Conservation (phyloP, 1,139 yeast genomes). For the Magnusiomyces clavatus region DNA sequence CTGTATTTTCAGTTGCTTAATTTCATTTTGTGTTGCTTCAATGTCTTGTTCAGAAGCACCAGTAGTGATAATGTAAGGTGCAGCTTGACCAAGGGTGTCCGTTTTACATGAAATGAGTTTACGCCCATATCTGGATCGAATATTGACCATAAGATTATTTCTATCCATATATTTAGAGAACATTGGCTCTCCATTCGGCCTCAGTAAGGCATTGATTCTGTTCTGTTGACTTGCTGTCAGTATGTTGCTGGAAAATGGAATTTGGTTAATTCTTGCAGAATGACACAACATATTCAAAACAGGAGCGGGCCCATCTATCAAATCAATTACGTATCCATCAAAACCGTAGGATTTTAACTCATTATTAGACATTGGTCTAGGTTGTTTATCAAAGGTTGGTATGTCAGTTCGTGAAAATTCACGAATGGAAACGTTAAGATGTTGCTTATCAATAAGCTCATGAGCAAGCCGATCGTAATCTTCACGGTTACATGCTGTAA, state of each 20-base stretch:
- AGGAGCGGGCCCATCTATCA: conserved; percentile 63
- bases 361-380: conserved; percentile 30
- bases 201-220: conserved; percentile 22
- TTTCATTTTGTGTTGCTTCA: background rate
- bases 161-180: conserved; percentile 57
- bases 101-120: conserved; percentile 5
- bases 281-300: conserved; percentile 71
- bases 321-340: conserved; percentile 72
- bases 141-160: conserved; percentile 43
- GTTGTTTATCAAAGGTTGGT: conserved; percentile 20
- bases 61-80: too few relatives aligned
- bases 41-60: background rate
- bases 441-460: conserved; percentile 34
- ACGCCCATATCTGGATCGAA: conserved; percentile 37
- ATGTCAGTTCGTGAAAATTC: conserved; percentile 31
- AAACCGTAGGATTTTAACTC: conserved; percentile 51
- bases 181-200: conserved; percentile 34
- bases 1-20: background rate
- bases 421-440: conserved; percentile 40
- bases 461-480: conserved; percentile 41
- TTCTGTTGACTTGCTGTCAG: conserved; percentile 38
- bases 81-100: too few relatives aligned
- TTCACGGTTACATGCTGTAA: conserved; percentile 39
- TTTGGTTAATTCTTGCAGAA: conserved; percentile 46
- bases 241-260: conserved; percentile 52